Evolutionary conservation across 1,284 basidiomycete species (phyloP).

Genomic region (Lentinula novae-zelandiae): DNA sequence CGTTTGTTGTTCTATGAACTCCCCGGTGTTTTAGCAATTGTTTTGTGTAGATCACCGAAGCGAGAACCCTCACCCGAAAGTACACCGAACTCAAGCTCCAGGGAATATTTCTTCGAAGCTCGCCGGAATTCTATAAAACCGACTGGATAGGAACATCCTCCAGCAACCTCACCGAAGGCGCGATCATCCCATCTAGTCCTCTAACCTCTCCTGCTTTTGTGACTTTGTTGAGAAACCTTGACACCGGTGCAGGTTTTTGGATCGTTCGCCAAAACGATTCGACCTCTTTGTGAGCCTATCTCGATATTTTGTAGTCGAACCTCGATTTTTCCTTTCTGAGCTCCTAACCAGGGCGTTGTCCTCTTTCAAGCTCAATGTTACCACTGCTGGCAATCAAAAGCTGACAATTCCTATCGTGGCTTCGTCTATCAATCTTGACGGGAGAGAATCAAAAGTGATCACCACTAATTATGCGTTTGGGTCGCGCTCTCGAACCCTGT

Average conservation of each 20-base stretch:
- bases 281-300: slow-evolving; percentile 52
- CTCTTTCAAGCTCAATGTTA: slow-evolving; percentile 54
- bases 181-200: slow-evolving; percentile 21
- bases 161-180: slow-evolving; percentile 37
- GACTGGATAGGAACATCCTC: slow-evolving; percentile 64
- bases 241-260: slow-evolving; percentile 62
- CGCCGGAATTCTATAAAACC: slow-evolving; percentile 74
- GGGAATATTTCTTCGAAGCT: slow-evolving; percentile 70
- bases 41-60: slow-evolving; percentile 51
- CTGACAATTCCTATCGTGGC: slow-evolving; percentile 52
- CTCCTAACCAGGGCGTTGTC: slow-evolving; percentile 35
- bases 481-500: slow-evolving; percentile 43
- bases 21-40: too few species aligned
- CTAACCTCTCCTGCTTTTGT: slow-evolving; percentile 52
- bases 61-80: slow-evolving; percentile 60
- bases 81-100: slow-evolving; percentile 74
- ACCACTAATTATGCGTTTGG: slow-evolving; percentile 69
- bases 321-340: neutral
- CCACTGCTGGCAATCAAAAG: slow-evolving; percentile 40
- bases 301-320: slow-evolving; percentile 21
- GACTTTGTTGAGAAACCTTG: slow-evolving; percentile 65
- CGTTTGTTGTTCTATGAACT: neutral
- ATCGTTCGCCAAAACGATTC: slow-evolving; percentile 66
- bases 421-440: slow-evolving; percentile 51
- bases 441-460: slow-evolving; percentile 68